Evolutionary conservation across 1,139 yeast genomes (phyloP).

Genomic region (Cylindricascospora bacillispora): DNA sequence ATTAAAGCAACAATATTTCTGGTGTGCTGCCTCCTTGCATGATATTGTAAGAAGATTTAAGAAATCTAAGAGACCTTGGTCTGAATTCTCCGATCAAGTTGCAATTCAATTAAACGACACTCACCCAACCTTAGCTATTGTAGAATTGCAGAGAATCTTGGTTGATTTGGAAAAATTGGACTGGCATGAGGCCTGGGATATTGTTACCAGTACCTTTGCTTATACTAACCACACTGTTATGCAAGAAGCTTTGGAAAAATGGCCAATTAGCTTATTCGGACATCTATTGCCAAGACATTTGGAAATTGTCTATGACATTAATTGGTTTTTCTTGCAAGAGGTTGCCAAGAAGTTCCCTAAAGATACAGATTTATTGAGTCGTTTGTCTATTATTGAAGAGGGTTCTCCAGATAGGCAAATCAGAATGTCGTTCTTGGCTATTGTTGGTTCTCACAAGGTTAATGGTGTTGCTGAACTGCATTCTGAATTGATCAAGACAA

Average conservation of each 20-base stretch:
- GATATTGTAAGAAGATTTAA: conserved; percentile 87
- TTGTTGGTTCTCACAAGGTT: conserved; percentile 84
- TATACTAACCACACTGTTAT: conserved; percentile 93
- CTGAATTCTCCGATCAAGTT: conserved; percentile 69
- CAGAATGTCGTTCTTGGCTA: conserved; percentile 86
- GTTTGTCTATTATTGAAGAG: conserved; percentile 82
- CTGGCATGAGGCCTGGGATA: conserved; percentile 80
- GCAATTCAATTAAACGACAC: conserved; percentile 94
- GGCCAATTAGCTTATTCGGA: conserved; percentile 80
- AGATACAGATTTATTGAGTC: conserved; percentile 47
- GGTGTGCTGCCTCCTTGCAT: conserved; percentile 91
- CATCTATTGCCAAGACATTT: conserved; percentile 79
- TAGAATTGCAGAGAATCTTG: conserved; percentile 76
- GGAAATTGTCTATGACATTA: conserved; percentile 82
- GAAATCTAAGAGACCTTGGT: conserved; percentile 69
- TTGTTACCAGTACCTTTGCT: conserved; percentile 72
- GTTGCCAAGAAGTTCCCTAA: conserved; percentile 70
- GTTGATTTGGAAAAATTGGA: conserved; percentile 70
- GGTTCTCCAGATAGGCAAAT: conserved; percentile 57
- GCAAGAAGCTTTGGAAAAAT: conserved; percentile 89
- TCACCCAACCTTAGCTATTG: conserved; percentile 86
- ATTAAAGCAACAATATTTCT: conserved; percentile 89
- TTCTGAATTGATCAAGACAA: conserved; percentile 78
- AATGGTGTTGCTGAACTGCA: conserved; percentile 95
- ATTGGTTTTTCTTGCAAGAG: conserved; percentile 60